Evolutionary conservation across 345 rosid genomes (phyloP).

Genomic region (Euphorbia lathyris): DNA sequence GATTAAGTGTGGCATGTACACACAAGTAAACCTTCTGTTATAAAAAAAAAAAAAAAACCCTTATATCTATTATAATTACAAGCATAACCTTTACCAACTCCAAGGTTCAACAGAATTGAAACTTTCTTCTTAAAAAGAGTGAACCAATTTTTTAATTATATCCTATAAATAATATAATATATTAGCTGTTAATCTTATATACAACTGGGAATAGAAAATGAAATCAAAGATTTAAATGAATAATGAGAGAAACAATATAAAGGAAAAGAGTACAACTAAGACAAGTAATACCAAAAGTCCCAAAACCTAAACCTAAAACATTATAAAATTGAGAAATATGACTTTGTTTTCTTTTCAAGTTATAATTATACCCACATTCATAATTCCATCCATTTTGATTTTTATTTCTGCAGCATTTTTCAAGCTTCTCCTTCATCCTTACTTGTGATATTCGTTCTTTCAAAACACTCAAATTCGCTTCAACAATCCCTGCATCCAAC

Average conservation of each 20-base stretch:
- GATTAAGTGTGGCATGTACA: too few species aligned
- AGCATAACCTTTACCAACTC: too few species aligned
- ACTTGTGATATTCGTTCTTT: constrained; percentile 44
- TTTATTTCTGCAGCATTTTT: constrained; percentile 48
- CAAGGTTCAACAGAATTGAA: too few species aligned
- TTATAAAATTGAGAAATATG: constrained; percentile 26
- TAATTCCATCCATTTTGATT: constrained; percentile 46
- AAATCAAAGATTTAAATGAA: constrained; percentile 28
- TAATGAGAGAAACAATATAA: constrained; percentile 35
- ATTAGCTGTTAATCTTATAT: background rate
- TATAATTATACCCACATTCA: constrained; percentile 25
- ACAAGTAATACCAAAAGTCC: constrained; percentile 38
- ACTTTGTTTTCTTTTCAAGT: constrained; percentile 22
- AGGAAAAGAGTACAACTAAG: constrained; percentile 35
- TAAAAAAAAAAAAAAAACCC: too few species aligned
- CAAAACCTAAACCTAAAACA: constrained; percentile 29
- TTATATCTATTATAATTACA: too few species aligned
- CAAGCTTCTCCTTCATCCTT: constrained; percentile 48
- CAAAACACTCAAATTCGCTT: constrained; percentile 41
- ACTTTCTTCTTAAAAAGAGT: too few species aligned
- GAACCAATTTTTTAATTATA: too few species aligned
- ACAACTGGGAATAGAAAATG: too few species aligned
- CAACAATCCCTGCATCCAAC: constrained; percentile 41
- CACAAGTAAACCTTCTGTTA: too few species aligned
- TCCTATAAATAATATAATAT: too few species aligned